Conservation (phyloP, 1,139 yeast species). For the Arxiozyma heterogenica region DNA sequence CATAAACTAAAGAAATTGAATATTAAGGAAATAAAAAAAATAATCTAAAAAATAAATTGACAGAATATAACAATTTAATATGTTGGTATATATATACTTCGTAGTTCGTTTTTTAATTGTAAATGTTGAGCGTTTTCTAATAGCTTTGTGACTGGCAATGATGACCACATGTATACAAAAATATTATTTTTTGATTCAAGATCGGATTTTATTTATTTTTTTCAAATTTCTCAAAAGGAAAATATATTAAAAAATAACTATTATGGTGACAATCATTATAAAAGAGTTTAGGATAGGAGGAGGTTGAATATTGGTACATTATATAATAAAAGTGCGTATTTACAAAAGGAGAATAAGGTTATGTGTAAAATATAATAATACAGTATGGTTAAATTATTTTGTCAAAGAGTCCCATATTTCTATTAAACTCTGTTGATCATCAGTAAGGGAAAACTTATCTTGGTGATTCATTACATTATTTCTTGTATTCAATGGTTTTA, state of each 20-base stretch:
- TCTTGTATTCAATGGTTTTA: slow-evolving; percentile 49
- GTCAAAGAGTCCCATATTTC: background rate
- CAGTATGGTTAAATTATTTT: background rate
- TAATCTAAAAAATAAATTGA: no score
- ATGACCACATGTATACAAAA: background rate
- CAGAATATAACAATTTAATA: no score
- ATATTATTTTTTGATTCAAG: background rate
- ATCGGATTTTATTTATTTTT: no score
- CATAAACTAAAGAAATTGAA: background rate
- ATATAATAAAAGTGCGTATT: no score
- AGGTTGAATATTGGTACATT: background rate
- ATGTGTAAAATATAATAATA: background rate
- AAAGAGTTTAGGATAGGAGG: no score
- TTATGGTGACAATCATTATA: no score
- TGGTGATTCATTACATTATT: background rate
- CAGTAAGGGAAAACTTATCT: background rate
- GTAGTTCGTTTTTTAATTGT: no score
- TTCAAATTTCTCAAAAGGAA: no score
- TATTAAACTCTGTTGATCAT: background rate
- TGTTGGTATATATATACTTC: no score
- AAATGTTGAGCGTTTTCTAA: no score
- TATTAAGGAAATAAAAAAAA: background rate
- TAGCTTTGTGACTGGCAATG: background rate
- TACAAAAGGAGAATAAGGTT: background rate
- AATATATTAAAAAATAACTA: no score